A percentile compares a stretch with the other conserved stretches of the same genome.
Conservation (phyloP, 78 protist species). For the Andalucia godoyi region DNA sequence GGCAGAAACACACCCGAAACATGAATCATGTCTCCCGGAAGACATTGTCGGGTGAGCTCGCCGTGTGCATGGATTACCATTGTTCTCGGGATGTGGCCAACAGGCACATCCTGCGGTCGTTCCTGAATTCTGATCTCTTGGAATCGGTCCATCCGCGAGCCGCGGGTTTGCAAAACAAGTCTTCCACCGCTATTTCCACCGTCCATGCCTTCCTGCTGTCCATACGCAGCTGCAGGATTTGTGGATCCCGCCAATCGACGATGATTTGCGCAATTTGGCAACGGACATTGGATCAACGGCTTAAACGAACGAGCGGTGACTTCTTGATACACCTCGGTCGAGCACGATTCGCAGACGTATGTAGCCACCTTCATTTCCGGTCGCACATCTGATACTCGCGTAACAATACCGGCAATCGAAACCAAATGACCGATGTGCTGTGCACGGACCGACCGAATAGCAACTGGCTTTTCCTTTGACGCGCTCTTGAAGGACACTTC, state of each 20-base stretch:
- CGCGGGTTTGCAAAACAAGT: constrained; percentile 75
- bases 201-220: no score
- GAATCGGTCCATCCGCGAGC: constrained; percentile 85
- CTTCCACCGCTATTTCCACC: constrained; percentile 22
- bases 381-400: constrained; percentile 80
- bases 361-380: constrained; percentile 85
- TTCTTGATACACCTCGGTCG: constrained; percentile 82
- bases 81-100: constrained; percentile 95
- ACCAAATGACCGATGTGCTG: neutral
- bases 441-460: neutral
- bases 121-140: constrained; percentile 96
- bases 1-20: constrained; percentile 61
- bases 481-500: neutral
- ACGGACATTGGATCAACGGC: constrained; percentile 44
- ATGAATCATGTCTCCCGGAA: constrained; percentile 84
- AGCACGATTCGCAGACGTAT: constrained; percentile 91
- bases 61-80: constrained; percentile 74
- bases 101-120: constrained; percentile 83
- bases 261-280: neutral
- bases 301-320: constrained; percentile 29
- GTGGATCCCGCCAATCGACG: no score
- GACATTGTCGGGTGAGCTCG: constrained; percentile 59
- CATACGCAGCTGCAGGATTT: no score
- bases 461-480: neutral
- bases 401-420: constrained; percentile 66